These are phyloP conservation scores for Aegilops bicornis DNA, from an alignment of 176 grass and related monocot species.

Conservation along the genomic window DNA sequence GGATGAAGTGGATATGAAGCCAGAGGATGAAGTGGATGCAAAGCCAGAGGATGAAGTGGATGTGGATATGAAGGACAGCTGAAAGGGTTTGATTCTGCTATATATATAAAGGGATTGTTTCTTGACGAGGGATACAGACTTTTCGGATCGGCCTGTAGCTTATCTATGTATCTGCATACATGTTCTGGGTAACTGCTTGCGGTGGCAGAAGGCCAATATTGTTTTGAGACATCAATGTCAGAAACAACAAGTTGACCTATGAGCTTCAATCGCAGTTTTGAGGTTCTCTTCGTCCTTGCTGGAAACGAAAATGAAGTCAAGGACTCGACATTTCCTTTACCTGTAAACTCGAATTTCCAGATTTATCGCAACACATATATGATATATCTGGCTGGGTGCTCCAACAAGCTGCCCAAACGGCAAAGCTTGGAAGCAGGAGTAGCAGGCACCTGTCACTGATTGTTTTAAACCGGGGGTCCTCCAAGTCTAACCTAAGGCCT, in stretches of 20 bases:
- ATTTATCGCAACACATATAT: background rate
- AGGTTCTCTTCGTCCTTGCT: background rate
- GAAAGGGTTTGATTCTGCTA: background rate
- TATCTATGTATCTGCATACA: background rate
- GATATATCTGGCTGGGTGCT: too few relatives aligned
- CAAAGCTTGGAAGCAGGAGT: too few relatives aligned
- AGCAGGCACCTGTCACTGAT: too few relatives aligned
- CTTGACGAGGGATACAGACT: background rate
- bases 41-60: constrained; percentile 19
- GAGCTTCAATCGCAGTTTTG: background rate
- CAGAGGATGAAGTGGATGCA: background rate
- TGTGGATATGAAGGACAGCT: background rate
- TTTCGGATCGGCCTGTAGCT: background rate
- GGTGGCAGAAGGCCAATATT: background rate
- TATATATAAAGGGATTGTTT: background rate
- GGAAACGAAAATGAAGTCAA: background rate
- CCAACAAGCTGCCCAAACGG: too few relatives aligned
- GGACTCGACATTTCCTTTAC: background rate
- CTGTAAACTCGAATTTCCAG: background rate
- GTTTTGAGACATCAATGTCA: background rate
- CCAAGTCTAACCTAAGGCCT: too few relatives aligned
- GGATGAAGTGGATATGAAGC: background rate
- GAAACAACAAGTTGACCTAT: background rate
- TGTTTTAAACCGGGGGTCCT: too few relatives aligned
- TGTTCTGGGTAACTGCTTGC: background rate